These are phyloP conservation scores for Pterula multifida DNA, from an alignment of 1,284 basidiomycete genomes.

Conservation along the genomic window DNA sequence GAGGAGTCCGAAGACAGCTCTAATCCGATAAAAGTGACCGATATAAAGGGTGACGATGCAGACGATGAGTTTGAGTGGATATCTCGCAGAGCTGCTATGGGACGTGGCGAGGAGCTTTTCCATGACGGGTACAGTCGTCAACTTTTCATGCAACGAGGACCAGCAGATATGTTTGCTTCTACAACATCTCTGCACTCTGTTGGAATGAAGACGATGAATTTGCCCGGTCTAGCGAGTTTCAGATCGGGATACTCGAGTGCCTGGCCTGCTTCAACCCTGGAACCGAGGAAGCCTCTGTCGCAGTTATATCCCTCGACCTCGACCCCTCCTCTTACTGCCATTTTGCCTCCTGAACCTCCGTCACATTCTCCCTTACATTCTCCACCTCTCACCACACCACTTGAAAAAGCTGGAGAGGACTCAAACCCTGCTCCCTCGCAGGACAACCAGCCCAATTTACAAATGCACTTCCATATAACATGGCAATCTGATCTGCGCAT, in stretches of 20 bases:
- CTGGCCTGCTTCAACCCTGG: background rate
- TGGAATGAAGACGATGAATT: background rate
- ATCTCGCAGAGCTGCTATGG: slow-evolving; percentile 40
- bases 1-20: slow-evolving; percentile 43
- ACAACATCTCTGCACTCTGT: slow-evolving; percentile 32
- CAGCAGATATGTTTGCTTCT: slow-evolving; percentile 47
- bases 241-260: background rate
- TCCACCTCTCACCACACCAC: slow-evolving; percentile 11
- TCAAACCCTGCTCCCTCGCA: slow-evolving; percentile 15
- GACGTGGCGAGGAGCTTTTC: slow-evolving; percentile 44
- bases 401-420: slow-evolving; percentile 3
- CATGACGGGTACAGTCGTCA: slow-evolving; percentile 61
- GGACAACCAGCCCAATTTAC: slow-evolving; percentile 51
- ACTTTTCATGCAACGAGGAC: slow-evolving; percentile 47
- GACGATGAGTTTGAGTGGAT: slow-evolving; percentile 69
- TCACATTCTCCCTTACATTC: background rate
- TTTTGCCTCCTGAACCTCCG: background rate
- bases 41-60: slow-evolving; percentile 21
- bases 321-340: background rate
- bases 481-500: slow-evolving; percentile 73
- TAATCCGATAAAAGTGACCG: slow-evolving; percentile 40
- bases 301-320: background rate
- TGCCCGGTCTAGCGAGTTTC: background rate
- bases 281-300: background rate
- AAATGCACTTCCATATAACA: slow-evolving; percentile 61